These are phyloP conservation scores for Xerocomus brunneocitrinus DNA, from an alignment of 768 basidiomycete species.

Conservation along the genomic window DNA sequence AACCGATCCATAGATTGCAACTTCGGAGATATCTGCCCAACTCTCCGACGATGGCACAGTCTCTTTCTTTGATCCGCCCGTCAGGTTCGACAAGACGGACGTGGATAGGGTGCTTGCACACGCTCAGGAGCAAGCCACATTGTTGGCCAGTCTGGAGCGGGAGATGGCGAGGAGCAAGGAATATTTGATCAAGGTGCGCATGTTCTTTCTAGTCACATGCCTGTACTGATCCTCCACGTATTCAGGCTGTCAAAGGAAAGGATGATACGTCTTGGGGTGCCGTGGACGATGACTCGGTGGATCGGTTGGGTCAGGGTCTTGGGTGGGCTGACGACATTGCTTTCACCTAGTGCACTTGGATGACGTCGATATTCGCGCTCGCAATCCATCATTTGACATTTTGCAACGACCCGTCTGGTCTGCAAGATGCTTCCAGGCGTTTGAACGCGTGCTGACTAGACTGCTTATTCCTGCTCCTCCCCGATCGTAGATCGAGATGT, in stretches of 20 bases:
- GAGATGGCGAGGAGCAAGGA: conserved; percentile 60
- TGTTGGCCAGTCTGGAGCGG: conserved; percentile 22
- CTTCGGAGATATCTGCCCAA: conserved; percentile 62
- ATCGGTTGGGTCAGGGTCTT: conserved; percentile 17
- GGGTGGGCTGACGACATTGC: conserved; percentile 27
- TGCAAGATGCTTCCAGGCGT: no score
- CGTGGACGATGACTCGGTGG: conserved; percentile 27
- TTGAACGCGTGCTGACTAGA: no score
- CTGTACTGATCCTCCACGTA: neutral
- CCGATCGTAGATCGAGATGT: no score
- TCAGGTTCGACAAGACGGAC: conserved; percentile 54
- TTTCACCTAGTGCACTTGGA: conserved; percentile 11
- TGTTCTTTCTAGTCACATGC: neutral
- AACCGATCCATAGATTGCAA: conserved; percentile 51
- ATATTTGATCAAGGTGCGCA: conserved; percentile 62
- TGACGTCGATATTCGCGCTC: no score
- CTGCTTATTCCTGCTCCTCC: no score
- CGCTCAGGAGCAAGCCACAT: conserved; percentile 44
- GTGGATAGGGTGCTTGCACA: conserved; percentile 55
- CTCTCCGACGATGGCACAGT: conserved; percentile 69
- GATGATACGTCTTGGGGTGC: conserved; percentile 24
- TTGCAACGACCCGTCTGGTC: no score
- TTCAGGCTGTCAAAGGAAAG: conserved; percentile 29
- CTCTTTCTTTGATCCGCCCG: conserved; percentile 62
- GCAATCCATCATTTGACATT: no score